Evolutionary conservation across 2,329 filamentous ascomycete species (phyloP).

Genomic region (Aspergillus fructus): DNA sequence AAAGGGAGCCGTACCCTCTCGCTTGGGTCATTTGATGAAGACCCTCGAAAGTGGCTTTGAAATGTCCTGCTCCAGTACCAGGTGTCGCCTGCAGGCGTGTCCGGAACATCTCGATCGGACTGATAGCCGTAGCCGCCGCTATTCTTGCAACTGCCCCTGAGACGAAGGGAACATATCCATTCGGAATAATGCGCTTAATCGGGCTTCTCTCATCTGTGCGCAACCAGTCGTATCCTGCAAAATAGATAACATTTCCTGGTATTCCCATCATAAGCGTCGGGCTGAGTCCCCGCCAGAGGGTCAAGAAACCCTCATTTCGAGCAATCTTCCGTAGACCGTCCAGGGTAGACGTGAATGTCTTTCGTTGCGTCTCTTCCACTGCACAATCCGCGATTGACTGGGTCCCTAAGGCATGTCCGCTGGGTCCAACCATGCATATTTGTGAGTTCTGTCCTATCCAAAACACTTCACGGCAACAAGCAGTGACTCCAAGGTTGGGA

Average conservation of each 20-base stretch:
- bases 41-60: slow-evolving; percentile 74
- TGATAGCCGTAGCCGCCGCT: slow-evolving; percentile 77
- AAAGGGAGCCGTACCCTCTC: slow-evolving; percentile 78
- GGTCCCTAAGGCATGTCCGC: slow-evolving; percentile 39
- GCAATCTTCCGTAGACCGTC: slow-evolving; percentile 94
- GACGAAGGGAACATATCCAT: slow-evolving; percentile 74
- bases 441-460: slow-evolving; percentile 85
- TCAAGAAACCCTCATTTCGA: slow-evolving; percentile 80
- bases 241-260: slow-evolving; percentile 96
- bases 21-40: slow-evolving; percentile 74
- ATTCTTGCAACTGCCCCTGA: slow-evolving; percentile 77
- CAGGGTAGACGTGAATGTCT: slow-evolving; percentile 83
- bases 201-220: slow-evolving; percentile 73
- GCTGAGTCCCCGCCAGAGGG: slow-evolving; percentile 90
- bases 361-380: slow-evolving; percentile 80
- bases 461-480: slow-evolving; percentile 96
- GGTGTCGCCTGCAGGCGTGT: slow-evolving; percentile 85
- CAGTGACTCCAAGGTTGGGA: slow-evolving; percentile 83
- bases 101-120: slow-evolving; percentile 89
- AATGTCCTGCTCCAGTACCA: slow-evolving; percentile 60
- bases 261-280: slow-evolving; percentile 92
- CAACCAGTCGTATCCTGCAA: slow-evolving; percentile 95
- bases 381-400: slow-evolving; percentile 67
- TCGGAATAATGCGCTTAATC: slow-evolving; percentile 61
- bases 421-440: slow-evolving; percentile 69